Evolutionary conservation across 768 basidiomycete species (phyloP), one percentile per base, ranked within the genome.

Genomic region (Rhodotorula sphaerocarpa): DNA sequence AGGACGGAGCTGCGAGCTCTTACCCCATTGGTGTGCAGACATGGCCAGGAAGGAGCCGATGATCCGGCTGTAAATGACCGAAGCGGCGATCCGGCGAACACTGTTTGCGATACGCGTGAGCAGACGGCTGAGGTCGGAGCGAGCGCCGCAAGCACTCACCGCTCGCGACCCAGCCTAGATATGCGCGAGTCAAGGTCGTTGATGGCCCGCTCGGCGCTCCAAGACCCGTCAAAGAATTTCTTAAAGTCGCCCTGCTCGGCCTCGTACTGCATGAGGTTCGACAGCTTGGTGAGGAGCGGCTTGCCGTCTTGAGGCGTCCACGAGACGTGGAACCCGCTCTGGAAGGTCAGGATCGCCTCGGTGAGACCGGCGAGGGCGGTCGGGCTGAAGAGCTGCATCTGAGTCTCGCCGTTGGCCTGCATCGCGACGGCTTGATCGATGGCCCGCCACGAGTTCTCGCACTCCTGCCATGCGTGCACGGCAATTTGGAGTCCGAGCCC

Each of bases 171-270:
- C 3, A 48, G 39, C 0, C 6, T 42, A 3, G 39, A 9, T 12
- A 50, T 41, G 12, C 56, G 56, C 47, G 30, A 42, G 21, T 48
- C 33, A 14, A 57, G 39, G 47, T 57, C 47, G 28, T 30, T 47
- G 21, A 57, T 33, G 20, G 50, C 50, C 9, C 56, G 11, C 25
- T 12, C 14, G 56, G 9, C 7, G 56, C 36, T 39, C 56, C 56
- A 57, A 15, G 23, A 9, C 5, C 34, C 27, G 15, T 31, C 21
- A 25, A 57, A 50, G 56, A 50, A 57, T 36, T 50, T 57, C 33
- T 33, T 6, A 23, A 14, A 50, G 2, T 31, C 50, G 50, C 50
- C 50, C 0, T 39, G 14, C 34, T 15, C 2, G 2, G 43, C 30
- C 36, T 48, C 46, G 36, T 30, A 27, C 45, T 28, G 2, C 7